Evolutionary conservation across 768 basidiomycete species (phyloP), one percentile per base, ranked within the genome.

Genomic region (Podaxis sp.): DNA sequence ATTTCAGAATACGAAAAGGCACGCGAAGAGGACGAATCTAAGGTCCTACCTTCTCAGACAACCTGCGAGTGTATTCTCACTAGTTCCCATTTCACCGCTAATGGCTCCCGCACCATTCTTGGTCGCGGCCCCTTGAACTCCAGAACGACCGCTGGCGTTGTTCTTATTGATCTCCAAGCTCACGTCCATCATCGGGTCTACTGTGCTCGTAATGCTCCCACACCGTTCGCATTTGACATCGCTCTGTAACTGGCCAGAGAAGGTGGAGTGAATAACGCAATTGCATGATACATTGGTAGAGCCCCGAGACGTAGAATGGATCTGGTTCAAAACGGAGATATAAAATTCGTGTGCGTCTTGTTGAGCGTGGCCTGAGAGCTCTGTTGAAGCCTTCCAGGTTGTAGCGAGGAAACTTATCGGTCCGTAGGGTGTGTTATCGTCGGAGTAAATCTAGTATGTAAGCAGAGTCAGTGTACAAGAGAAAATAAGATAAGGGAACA

Each of bases 331-430:
- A 0, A 88, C 84, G 17, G 88, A 82, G 29, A 93, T 91, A 73
- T 93, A 91, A 70, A 87, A 90, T 72, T 93, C 90, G 78, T 96
- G 94, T 2, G 94, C 93, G 64, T 98, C 96, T 70, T 96, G 96
- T 72, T 98, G 96, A 0, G 93, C 87, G 69, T 98, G 94, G 2
- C 95, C 96, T 4, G 93, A 86, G 27, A 98, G 79, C 64, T 96
- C 94, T 0, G 88, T 75, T 0, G 90, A 88, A 64, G 81, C 83
- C 67, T 81, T 85, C 96, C 95, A 98, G 37, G 90, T 91, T 27
- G 90, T 88, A 13, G 88, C 81, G 7, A 98, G 82, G 71, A 98
- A 90, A 2, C 87, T 86, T 2, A 88, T 85, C 0, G 96, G 96
- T 0, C 92, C 94, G 67, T 86, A 90, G 0, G 94, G 87, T 6